Evolutionary conservation across 352 stramenopile species (phyloP).

Genomic region (Phytopythium kandeliae): DNA sequence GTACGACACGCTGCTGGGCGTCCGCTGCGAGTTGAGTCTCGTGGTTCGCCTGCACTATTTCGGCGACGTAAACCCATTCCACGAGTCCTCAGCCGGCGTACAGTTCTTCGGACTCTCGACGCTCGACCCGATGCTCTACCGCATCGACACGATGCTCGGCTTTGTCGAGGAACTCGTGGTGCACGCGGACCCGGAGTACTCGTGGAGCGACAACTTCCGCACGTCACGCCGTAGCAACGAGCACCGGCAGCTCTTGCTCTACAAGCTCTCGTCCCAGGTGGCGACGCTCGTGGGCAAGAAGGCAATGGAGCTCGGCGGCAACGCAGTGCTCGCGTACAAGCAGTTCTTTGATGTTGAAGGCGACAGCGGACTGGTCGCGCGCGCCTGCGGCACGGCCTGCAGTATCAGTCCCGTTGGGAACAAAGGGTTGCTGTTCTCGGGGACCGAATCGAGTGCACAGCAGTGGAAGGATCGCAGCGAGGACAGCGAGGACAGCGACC

Average conservation of each 20-base stretch:
- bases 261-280: constrained; percentile 90
- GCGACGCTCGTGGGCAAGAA: constrained; percentile 92
- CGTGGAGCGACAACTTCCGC: constrained; percentile 95
- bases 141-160: constrained; percentile 88
- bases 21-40: constrained; percentile 94
- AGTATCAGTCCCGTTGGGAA: constrained; percentile 70
- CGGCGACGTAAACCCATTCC: constrained; percentile 96
- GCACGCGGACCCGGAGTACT: constrained; percentile 97
- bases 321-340: constrained; percentile 97
- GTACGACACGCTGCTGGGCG: constrained; percentile 96
- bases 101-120: constrained; percentile 96
- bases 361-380: constrained; percentile 95
- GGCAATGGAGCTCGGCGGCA: constrained; percentile 95
- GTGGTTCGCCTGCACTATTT: constrained; percentile 97
- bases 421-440: constrained; percentile 17
- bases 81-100: constrained; percentile 95
- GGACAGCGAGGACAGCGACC: constrained; percentile 31
- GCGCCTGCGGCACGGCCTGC: constrained; percentile 93
- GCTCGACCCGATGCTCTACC: constrained; percentile 86
- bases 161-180: constrained; percentile 97
- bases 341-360: constrained; percentile 99
- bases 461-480: constrained; percentile 16
- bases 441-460: constrained; percentile 10
- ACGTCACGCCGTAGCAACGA: constrained; percentile 93
- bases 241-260: constrained; percentile 93